These are phyloP conservation scores for Raphanus hybrid DNA, from an alignment of 441 rosid genomes.

Conservation along the genomic window DNA sequence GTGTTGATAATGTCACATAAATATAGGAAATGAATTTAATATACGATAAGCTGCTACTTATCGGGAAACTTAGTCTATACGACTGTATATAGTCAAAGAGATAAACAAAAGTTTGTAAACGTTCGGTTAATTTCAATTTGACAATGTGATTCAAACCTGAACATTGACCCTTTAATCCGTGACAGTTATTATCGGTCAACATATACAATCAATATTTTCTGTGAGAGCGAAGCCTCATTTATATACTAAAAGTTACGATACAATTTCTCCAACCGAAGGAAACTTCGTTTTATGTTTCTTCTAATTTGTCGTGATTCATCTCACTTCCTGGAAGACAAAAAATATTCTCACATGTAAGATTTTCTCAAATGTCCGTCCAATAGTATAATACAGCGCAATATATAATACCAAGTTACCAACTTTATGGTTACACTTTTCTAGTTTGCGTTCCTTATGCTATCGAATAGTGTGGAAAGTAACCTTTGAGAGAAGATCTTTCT, in stretches of 20 bases:
- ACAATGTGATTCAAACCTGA: slow-evolving; percentile 36
- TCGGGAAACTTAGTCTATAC: slow-evolving; percentile 27
- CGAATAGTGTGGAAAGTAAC: slow-evolving; percentile 14
- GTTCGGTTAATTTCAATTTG: slow-evolving; percentile 38
- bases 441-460: slow-evolving; percentile 42
- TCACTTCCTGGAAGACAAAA: slow-evolving; percentile 34
- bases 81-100: slow-evolving; percentile 35
- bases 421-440: slow-evolving; percentile 28
- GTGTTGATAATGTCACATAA: neutral
- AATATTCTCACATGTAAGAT: slow-evolving; percentile 31
- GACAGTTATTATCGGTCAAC: slow-evolving; percentile 27
- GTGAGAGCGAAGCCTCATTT: slow-evolving; percentile 28
- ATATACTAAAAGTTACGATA: slow-evolving; percentile 3
- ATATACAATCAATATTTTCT: slow-evolving; percentile 33
- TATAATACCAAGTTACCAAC: slow-evolving; percentile 40
- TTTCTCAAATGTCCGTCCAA: slow-evolving; percentile 34
- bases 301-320: slow-evolving; percentile 33
- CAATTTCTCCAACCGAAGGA: slow-evolving; percentile 26
- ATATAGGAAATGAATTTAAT: neutral
- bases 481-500: slow-evolving; percentile 16
- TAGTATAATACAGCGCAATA: slow-evolving; percentile 25
- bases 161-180: slow-evolving; percentile 32
- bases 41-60: slow-evolving; percentile 14
- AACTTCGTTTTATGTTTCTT: slow-evolving; percentile 39
- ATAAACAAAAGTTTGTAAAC: slow-evolving; percentile 38